A percentile compares a stretch with the other conserved stretches of the same genome.
phyloP scores from a whole-genome alignment of 345 rosid species.

The Syzygium jambos region DNA sequence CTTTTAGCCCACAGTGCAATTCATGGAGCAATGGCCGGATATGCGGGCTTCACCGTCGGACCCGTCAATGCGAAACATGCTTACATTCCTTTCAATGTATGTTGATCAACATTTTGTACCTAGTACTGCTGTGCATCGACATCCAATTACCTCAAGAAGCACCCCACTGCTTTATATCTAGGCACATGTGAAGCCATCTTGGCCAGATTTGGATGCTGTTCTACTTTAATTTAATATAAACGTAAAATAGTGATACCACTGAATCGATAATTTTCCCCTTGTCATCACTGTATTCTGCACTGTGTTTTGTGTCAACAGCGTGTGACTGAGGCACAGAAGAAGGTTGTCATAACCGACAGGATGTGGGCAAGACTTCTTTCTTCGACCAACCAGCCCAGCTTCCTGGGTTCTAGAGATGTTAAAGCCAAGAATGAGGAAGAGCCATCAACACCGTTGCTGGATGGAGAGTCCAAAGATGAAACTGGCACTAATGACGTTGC shows the following conservation, averaged over 20 bases:
- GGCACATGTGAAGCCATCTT: neutral
- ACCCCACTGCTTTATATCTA: neutral
- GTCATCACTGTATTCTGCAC: neutral
- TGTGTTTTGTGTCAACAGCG: slow-evolving; percentile 25
- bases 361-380: slow-evolving; percentile 83
- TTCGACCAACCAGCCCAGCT: slow-evolving; percentile 76
- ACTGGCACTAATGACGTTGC: neutral
- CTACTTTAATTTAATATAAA: neutral
- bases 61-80: slow-evolving; percentile 71
- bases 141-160: neutral
- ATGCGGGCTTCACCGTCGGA: slow-evolving; percentile 72
- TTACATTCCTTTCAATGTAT: slow-evolving; percentile 70
- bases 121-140: neutral
- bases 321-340: slow-evolving; percentile 46
- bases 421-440: slow-evolving; percentile 4
- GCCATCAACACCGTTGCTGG: slow-evolving; percentile 6
- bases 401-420: slow-evolving; percentile 23
- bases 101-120: neutral
- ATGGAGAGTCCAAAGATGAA: neutral
- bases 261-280: neutral
- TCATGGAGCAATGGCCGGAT: slow-evolving; percentile 97
- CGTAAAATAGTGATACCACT: neutral
- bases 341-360: slow-evolving; percentile 72
- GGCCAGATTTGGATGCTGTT: neutral
- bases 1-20: slow-evolving; percentile 82